These are phyloP conservation scores for Arabidopsis arenosa DNA, from an alignment of 345 rosid species.

Conservation along the genomic window DNA sequence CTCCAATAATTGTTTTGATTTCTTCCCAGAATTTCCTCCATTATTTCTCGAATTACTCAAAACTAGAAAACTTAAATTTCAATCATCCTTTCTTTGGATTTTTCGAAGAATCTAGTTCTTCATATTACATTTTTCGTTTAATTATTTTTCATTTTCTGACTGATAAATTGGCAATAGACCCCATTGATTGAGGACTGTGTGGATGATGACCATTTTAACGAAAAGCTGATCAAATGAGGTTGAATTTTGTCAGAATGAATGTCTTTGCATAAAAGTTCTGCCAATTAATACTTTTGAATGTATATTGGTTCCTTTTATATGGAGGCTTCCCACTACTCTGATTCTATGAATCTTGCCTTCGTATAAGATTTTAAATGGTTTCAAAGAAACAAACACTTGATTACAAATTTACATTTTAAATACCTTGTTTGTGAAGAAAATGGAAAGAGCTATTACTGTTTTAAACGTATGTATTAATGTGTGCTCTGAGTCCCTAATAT, in stretches of 20 bases:
- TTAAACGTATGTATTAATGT: no score
- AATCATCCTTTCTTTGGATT: slow-evolving; percentile 41
- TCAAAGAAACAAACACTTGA: slow-evolving; percentile 2
- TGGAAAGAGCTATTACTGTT: no score
- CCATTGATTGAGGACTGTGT: slow-evolving; percentile 46
- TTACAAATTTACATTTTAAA: slow-evolving; percentile 2
- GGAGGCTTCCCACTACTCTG: slow-evolving; percentile 39
- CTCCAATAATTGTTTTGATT: slow-evolving; percentile 48
- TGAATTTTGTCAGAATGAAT: slow-evolving; percentile 48
- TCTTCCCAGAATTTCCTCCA: slow-evolving; percentile 26
- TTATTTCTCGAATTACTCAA: slow-evolving; percentile 19
- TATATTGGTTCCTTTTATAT: slow-evolving; percentile 36
- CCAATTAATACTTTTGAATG: slow-evolving; percentile 33
- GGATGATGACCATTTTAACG: slow-evolving; percentile 43
- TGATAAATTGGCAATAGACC: slow-evolving; percentile 31
- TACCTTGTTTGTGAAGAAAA: background rate
- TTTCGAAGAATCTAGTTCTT: slow-evolving; percentile 36
- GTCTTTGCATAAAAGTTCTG: slow-evolving; percentile 24
- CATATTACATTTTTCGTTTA: background rate
- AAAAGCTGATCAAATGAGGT: slow-evolving; percentile 48
- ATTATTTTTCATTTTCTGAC: background rate
- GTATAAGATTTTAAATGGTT: background rate
- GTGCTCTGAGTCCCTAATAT: no score
- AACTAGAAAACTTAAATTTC: background rate
- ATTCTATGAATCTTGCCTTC: slow-evolving; percentile 28